phyloP scores from a whole-genome alignment of 106 monocot genomes.

The Phalaenopsis equestris region DNA sequence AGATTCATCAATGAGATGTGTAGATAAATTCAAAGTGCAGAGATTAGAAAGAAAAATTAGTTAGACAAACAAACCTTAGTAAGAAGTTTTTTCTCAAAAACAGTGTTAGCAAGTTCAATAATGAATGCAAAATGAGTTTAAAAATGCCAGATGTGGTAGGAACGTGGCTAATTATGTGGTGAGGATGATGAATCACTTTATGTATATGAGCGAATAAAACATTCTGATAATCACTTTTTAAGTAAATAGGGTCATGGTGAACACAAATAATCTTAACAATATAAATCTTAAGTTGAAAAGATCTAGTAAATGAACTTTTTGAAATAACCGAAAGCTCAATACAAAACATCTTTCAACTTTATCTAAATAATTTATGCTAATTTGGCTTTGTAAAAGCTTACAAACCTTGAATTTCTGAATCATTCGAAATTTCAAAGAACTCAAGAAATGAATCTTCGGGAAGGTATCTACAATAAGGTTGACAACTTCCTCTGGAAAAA shows the following conservation, averaged over 20 bases:
- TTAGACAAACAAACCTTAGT: too few species aligned
- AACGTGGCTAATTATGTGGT: not conserved
- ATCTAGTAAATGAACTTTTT: not conserved
- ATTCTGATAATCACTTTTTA: not conserved
- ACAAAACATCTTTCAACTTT: not conserved
- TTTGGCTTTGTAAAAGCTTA: not conserved
- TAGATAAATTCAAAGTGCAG: too few species aligned
- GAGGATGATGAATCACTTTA: not conserved
- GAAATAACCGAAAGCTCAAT: not conserved
- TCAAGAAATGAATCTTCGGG: constrained; percentile 91
- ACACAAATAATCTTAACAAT: not conserved
- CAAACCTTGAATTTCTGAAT: constrained; percentile 67
- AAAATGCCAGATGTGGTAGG: not conserved
- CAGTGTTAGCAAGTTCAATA: too few species aligned
- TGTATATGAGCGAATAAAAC: not conserved
- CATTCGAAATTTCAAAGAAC: constrained; percentile 49
- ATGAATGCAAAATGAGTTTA: not conserved
- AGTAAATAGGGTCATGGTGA: not conserved
- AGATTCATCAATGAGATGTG: too few species aligned
- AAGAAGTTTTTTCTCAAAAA: too few species aligned
- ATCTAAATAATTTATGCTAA: not conserved
- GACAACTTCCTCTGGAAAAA: constrained; percentile 76
- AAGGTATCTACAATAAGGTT: constrained; percentile 83
- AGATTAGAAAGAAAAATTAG: too few species aligned
- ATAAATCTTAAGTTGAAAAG: not conserved